Conservation (phyloP, 2,329 filamentous ascomycete genomes). For the Verticillium dahliae region DNA sequence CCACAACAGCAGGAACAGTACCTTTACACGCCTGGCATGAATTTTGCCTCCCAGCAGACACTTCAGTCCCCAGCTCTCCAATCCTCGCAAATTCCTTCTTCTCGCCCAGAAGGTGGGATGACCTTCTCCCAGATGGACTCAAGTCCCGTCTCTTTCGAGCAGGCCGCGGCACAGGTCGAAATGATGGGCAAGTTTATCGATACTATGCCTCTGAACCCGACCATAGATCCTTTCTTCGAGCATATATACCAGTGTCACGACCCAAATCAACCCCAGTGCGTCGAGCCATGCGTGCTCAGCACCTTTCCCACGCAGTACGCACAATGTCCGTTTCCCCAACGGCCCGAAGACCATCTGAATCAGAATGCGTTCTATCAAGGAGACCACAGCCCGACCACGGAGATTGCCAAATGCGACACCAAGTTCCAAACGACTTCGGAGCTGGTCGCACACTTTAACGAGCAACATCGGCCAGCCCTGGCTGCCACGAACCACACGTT, state of each 20-base stretch:
- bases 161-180: neutral
- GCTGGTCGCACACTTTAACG: neutral
- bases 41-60: too few relatives aligned
- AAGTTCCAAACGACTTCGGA: neutral
- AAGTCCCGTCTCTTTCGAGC: neutral
- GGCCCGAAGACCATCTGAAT: neutral
- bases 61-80: too few relatives aligned
- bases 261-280: neutral
- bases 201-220: neutral
- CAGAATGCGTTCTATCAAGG: neutral
- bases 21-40: too few relatives aligned
- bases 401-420: neutral
- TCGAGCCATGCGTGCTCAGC: neutral
- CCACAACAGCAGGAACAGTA: too few relatives aligned
- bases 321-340: neutral
- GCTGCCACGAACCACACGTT: neutral
- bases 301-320: neutral
- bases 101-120: neutral
- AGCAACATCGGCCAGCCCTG: neutral
- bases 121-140: neutral
- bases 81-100: neutral
- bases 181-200: neutral
- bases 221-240: neutral
- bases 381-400: too few relatives aligned
- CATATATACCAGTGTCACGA: neutral